Conservation (phyloP, 257 asterid species). For the Nicotiana knightiana region DNA sequence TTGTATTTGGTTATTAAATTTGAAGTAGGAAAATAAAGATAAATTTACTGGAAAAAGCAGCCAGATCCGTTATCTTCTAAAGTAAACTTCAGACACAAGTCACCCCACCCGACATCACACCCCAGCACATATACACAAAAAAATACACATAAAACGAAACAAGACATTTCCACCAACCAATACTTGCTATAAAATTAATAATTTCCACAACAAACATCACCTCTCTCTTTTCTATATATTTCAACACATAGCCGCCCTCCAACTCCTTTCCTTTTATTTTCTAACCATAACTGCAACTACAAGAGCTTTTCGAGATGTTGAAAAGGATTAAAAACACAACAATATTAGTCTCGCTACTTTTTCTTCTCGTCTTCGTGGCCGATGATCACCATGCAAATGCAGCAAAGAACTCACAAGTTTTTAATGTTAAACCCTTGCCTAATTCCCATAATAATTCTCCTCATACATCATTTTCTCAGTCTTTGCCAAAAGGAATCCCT, state of each 20-base stretch:
- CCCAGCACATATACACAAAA: neutral
- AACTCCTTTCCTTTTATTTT: neutral
- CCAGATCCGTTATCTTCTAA: neutral
- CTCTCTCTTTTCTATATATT: neutral
- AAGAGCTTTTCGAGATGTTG: neutral
- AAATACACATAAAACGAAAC: neutral
- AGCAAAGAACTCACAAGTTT: neutral
- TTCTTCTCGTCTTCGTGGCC: neutral
- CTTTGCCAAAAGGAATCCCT: slow-evolving; percentile 1
- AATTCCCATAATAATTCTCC: neutral
- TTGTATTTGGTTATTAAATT: neutral
- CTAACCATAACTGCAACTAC: neutral
- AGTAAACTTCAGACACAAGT: slow-evolving; percentile 8
- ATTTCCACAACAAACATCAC: neutral
- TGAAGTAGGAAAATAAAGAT: neutral
- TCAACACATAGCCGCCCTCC: neutral
- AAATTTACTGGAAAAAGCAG: neutral
- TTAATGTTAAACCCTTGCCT: neutral
- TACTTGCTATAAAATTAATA: neutral
- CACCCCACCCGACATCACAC: neutral
- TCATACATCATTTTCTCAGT: neutral
- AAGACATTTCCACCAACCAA: neutral
- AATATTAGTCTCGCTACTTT: neutral
- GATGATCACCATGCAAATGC: neutral
- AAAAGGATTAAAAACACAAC: neutral